Evolutionary conservation across 768 basidiomycete species (phyloP), one percentile per base, ranked within the genome.

Genomic region (Lactarius indigo): DNA sequence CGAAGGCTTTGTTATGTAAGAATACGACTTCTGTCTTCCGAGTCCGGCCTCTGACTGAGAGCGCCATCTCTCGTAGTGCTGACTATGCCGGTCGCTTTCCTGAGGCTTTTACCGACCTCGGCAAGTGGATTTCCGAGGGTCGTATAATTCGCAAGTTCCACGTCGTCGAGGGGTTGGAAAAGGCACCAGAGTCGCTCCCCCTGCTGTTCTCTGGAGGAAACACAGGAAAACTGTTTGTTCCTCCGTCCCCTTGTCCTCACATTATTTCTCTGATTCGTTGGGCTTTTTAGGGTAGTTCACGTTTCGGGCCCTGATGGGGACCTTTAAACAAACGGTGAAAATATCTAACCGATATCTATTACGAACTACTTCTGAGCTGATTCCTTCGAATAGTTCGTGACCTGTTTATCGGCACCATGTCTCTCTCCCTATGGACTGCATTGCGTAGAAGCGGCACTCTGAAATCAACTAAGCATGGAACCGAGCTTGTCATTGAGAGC

Each of bases 1-100:
- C 1, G 80, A 91, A 73, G 96, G 96, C 9, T 97, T 94, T 78
- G 80, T 96, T 71, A 83, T 92, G 88, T 90, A 73, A 57, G 86
- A 74, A 18, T 17, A n/a, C 7, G 15, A 55, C 6, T 47, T 26
- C 7, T 20, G n/a, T n/a, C n/a, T n/a, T n/a, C n/a, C n/a, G n/a
- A n/a, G n/a, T 31, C 58, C 35, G 64, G 54, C 31, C 47, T n/a
- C 59, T 44, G 7, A 60, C 33, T 31, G 42, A 13, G 41, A 12
- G 31, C 35, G n/a, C 15, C 7, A 23, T 55, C 31, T 18, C 8
- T 13, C 66, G 60, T 70, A 92, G 92, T 12, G 82, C 92, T 66
- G 94, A 98, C 77, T 95, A 94, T 74, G 80, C 73, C 0, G 67
- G 79, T 0, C 81, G 85, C 63, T 94, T 81, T 73, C 79, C 83